Evolutionary conservation across 495 filamentous ascomycete species (phyloP).

Genomic region (Usnea hakonensis): DNA sequence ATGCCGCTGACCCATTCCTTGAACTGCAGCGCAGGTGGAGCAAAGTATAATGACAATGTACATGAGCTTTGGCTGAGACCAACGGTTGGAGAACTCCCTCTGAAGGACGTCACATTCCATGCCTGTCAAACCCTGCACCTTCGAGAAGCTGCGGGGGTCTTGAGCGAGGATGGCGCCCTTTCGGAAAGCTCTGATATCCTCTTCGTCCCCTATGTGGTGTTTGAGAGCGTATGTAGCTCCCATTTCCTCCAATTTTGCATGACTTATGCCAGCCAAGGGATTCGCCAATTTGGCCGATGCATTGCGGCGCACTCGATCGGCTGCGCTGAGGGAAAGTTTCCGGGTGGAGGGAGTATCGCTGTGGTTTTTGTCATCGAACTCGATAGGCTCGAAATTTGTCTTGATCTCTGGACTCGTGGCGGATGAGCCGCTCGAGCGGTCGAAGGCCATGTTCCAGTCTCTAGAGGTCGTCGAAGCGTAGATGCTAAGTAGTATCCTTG

Average conservation of each 20-base stretch:
- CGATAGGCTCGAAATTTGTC: constrained; percentile 7
- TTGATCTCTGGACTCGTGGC: not conserved
- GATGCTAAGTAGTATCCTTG: not conserved
- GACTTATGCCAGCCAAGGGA: constrained; percentile 56
- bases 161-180: constrained; percentile 68
- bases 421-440: constrained; percentile 2
- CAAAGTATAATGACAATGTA: constrained; percentile 51
- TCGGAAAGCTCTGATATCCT: constrained; percentile 48
- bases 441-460: not conserved
- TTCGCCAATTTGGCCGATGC: constrained; percentile 59
- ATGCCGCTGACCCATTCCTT: constrained; percentile 54
- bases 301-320: constrained; percentile 45
- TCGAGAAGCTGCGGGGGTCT: constrained; percentile 45
- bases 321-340: constrained; percentile 29
- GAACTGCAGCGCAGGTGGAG: constrained; percentile 57
- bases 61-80: constrained; percentile 63
- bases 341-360: constrained; percentile 8
- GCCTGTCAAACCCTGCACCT: constrained; percentile 45
- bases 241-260: constrained; percentile 51
- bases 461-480: not conserved
- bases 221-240: constrained; percentile 60
- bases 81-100: constrained; percentile 58
- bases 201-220: constrained; percentile 51
- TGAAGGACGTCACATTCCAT: constrained; percentile 52
- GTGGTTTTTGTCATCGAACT: constrained; percentile 18